A percentile compares a stretch with the other conserved stretches of the same genome.
Conservation (phyloP, 495 filamentous ascomycete species). For the Melanomma pulvis-pyrius region DNA sequence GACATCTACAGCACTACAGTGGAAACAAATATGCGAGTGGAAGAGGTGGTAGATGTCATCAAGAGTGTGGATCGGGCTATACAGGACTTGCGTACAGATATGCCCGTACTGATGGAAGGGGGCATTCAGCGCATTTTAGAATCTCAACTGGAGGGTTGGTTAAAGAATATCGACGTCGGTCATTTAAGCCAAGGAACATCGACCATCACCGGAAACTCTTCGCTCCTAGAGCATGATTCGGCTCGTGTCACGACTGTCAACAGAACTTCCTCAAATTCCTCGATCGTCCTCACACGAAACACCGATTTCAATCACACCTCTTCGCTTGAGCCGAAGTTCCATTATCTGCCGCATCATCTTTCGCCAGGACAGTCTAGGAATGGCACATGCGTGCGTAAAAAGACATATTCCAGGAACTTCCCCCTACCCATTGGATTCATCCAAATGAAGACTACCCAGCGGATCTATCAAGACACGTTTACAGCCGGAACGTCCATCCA, state of each 20-base stretch:
- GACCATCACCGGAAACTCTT: neutral
- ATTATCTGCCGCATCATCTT: neutral
- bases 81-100: neutral
- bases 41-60: neutral
- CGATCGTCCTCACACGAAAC: neutral
- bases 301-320: neutral
- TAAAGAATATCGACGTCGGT: neutral
- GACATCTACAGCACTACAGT: neutral
- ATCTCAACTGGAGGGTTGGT: neutral
- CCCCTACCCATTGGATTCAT: slow-evolving; percentile 17
- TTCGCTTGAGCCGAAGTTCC: neutral
- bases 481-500: neutral
- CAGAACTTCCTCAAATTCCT: neutral
- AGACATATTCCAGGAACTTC: neutral
- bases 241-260: neutral
- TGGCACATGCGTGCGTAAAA: neutral
- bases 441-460: slow-evolving; percentile 1
- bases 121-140: neutral
- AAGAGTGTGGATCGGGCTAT: slow-evolving; percentile 9
- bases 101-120: neutral
- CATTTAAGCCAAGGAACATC: too few relatives aligned
- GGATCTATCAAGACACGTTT: neutral
- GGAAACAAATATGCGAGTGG: neutral
- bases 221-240: neutral
- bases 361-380: neutral